Conservation (phyloP, 73 alveolate genomes). For the Uronychia setigera region DNA sequence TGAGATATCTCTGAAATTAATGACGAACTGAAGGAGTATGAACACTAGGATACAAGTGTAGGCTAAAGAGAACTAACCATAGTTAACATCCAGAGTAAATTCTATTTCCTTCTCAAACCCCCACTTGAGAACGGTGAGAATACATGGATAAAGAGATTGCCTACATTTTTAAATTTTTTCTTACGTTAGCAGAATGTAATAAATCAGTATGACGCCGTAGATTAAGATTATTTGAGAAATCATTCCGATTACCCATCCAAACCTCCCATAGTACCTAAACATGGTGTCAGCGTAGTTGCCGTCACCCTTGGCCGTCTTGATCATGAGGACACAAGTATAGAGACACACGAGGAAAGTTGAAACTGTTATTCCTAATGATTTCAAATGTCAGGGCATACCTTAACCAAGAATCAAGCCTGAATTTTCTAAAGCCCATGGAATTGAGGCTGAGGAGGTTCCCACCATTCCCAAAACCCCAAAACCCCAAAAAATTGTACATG, state of each 20-base stretch:
- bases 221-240: conserved; percentile 56
- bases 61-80: background rate
- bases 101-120: conserved; percentile 1
- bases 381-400: conserved; percentile 19
- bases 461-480: conserved; percentile 48
- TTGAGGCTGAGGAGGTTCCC: conserved; percentile 26
- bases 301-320: conserved; percentile 71
- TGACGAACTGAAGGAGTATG: conserved; percentile 1
- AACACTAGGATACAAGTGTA: background rate
- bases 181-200: conserved; percentile 58
- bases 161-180: too few species aligned
- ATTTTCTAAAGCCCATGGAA: conserved; percentile 44
- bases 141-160: conserved; percentile 75
- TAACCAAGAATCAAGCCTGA: conserved; percentile 41
- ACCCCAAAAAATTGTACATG: too few species aligned
- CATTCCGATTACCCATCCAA: conserved; percentile 62
- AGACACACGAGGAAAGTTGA: conserved; percentile 62
- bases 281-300: conserved; percentile 69
- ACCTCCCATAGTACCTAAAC: conserved; percentile 68
- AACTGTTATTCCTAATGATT: conserved; percentile 23
- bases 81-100: background rate
- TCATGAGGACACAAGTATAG: conserved; percentile 68
- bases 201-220: conserved; percentile 64
- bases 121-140: conserved; percentile 45
- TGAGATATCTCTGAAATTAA: conserved; percentile 20